These are phyloP conservation scores for Simplicillium sp. DNA, from an alignment of 2,329 filamentous ascomycete species.

Conservation along the genomic window DNA sequence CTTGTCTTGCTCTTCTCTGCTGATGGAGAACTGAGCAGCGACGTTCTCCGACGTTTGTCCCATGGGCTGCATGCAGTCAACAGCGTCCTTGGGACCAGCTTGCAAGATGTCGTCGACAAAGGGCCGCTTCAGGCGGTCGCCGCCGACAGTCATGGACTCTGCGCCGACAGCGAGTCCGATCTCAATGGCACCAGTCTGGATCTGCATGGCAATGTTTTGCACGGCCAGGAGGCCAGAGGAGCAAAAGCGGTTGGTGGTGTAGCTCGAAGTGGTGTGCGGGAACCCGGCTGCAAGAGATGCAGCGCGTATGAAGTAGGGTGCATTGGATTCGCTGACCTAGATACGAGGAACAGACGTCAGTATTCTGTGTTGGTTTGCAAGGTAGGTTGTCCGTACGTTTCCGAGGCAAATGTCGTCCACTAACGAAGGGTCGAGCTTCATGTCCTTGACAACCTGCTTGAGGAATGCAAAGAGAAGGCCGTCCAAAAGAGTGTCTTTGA, in stretches of 20 bases:
- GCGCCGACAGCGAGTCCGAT: constrained; percentile 60
- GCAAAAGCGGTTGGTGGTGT: constrained; percentile 65
- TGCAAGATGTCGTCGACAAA: constrained; percentile 42
- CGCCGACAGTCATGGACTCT: constrained; percentile 50
- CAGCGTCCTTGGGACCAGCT: constrained; percentile 44
- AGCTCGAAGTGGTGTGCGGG: constrained; percentile 59
- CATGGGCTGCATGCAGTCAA: constrained; percentile 63
- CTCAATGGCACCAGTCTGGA: constrained; percentile 56
- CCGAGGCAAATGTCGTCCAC: constrained; percentile 64
- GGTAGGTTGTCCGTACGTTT: constrained; percentile 53
- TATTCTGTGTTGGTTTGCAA: neutral
- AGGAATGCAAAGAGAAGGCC: constrained; percentile 46
- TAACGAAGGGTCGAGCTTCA: constrained; percentile 44
- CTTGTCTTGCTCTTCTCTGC: constrained; percentile 55
- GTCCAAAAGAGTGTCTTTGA: constrained; percentile 81
- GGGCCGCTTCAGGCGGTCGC: constrained; percentile 2
- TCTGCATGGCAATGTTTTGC: constrained; percentile 66
- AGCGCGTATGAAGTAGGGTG: constrained; percentile 60
- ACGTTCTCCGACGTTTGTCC: constrained; percentile 70
- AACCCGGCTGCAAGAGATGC: constrained; percentile 63
- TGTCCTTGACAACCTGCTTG: neutral
- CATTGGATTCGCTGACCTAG: constrained; percentile 29
- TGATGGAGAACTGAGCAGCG: constrained; percentile 61
- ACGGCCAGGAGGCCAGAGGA: constrained; percentile 65
- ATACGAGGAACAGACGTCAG: neutral